phyloP scores from a whole-genome alignment of 306 rosid genomes.

The Quercus dentata region DNA sequence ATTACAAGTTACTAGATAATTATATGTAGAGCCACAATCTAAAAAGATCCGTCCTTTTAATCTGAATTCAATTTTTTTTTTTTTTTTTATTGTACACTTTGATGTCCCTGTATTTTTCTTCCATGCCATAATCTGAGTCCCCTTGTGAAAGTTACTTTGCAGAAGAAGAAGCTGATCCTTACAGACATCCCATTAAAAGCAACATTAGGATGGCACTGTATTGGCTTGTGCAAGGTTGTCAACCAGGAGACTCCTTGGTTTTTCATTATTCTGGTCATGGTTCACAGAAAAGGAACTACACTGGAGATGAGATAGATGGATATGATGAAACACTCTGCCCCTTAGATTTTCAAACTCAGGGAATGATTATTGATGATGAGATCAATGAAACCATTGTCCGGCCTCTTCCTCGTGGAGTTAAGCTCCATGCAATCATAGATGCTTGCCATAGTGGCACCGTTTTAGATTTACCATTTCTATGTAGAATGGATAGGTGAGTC shows the following conservation, averaged over 20 bases:
- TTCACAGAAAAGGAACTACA: conserved; percentile 37
- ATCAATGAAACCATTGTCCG: conserved; percentile 41
- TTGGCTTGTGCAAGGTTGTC: conserved; percentile 49
- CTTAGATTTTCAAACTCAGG: conserved; percentile 32
- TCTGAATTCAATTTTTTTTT: too few species aligned
- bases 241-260: conserved; percentile 49
- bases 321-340: conserved; percentile 50
- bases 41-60: too few species aligned
- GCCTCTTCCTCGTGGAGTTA: conserved; percentile 44
- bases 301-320: conserved; percentile 49
- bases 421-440: conserved; percentile 50
- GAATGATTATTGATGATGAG: conserved; percentile 52
- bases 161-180: conserved; percentile 47
- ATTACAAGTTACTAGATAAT: too few species aligned
- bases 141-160: background rate
- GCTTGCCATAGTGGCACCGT: conserved; percentile 57
- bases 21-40: too few species aligned
- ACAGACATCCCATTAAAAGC: conserved; percentile 32
- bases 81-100: background rate
- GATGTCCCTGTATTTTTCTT: background rate
- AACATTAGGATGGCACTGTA: conserved; percentile 43
- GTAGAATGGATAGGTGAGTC: conserved; percentile 37
- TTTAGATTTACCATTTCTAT: conserved; percentile 41
- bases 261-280: conserved; percentile 58
- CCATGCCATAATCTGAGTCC: background rate